phyloP scores from a whole-genome alignment of 345 rosid genomes.

The Kandelia obovata region DNA sequence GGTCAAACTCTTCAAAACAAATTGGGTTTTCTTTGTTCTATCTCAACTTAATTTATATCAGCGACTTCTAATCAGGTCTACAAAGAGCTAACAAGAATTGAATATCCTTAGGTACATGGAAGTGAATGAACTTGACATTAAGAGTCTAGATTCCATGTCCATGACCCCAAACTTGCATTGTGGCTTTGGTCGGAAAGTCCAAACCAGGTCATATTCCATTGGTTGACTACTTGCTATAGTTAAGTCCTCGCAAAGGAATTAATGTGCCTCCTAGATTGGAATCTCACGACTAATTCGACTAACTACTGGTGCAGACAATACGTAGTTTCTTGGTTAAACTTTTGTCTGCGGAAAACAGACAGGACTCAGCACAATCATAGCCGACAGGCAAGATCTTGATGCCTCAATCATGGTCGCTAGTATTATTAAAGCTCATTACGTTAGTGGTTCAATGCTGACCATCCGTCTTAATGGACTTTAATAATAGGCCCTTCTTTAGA shows the following conservation, averaged over 20 bases:
- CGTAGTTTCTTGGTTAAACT: slow-evolving; percentile 40
- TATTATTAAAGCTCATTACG: slow-evolving; percentile 18
- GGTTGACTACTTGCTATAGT: slow-evolving; percentile 12
- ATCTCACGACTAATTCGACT: slow-evolving; percentile 12
- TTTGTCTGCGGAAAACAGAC: slow-evolving; percentile 56
- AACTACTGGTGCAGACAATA: neutral
- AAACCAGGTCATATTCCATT: slow-evolving; percentile 26
- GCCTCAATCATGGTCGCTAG: slow-evolving; percentile 45
- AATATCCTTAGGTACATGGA: slow-evolving; percentile 1
- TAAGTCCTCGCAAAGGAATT: slow-evolving; percentile 24
- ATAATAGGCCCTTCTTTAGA: neutral
- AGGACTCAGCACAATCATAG: slow-evolving; percentile 61
- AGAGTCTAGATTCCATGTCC: neutral
- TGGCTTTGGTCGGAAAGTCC: slow-evolving; percentile 24
- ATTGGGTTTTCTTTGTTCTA: neutral
- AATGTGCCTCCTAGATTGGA: slow-evolving; percentile 40
- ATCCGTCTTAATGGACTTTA: neutral
- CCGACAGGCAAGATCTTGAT: slow-evolving; percentile 60
- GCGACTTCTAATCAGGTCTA: neutral
- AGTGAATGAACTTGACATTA: neutral
- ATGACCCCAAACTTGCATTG: neutral
- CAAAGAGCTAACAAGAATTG: slow-evolving; percentile 20
- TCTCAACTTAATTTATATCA: no score
- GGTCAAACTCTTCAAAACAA: slow-evolving; percentile 6
- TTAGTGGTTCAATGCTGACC: slow-evolving; percentile 5